Conservation (phyloP, 2,329 filamentous ascomycete genomes). For the Laburnicola sp. region DNA sequence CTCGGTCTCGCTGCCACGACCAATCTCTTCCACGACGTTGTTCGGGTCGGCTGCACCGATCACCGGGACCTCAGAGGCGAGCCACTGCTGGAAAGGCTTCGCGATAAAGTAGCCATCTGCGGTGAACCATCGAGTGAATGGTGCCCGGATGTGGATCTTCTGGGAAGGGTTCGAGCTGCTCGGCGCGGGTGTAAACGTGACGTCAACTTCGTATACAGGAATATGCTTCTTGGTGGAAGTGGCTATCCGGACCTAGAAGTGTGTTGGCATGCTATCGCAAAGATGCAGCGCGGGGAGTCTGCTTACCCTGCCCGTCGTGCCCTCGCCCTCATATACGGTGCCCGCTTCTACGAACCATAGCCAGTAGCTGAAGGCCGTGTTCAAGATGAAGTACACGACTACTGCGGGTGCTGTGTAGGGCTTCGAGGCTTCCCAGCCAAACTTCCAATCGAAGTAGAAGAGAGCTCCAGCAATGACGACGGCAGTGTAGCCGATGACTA, state of each 20-base stretch:
- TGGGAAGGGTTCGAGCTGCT: conserved; percentile 38
- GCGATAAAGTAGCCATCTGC: conserved; percentile 74
- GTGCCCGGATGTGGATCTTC: conserved; percentile 60
- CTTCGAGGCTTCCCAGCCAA: conserved; percentile 87
- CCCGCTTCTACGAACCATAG: conserved; percentile 80
- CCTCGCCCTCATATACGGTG: conserved; percentile 76
- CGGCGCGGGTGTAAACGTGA: conserved; percentile 56
- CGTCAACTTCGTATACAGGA: conserved; percentile 75
- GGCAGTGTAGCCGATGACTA: conserved; percentile 79
- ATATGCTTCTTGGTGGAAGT: conserved; percentile 77
- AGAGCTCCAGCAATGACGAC: conserved; percentile 79
- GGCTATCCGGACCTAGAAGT: conserved; percentile 68
- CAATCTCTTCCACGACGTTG: conserved; percentile 52
- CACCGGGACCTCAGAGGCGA: conserved; percentile 68
- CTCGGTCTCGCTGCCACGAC: conserved; percentile 37
- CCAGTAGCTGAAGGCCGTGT: conserved; percentile 79
- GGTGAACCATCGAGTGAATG: conserved; percentile 75
- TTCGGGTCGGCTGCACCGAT: conserved; percentile 68
- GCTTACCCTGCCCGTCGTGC: conserved; percentile 66
- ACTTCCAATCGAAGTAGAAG: conserved; percentile 89
- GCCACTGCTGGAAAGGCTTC: conserved; percentile 75
- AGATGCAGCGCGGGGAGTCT: background rate
- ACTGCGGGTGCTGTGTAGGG: conserved; percentile 80
- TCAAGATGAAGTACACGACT: conserved; percentile 75
- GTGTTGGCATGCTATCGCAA: conserved; percentile 4